Evolutionary conservation across 345 rosid species (phyloP).

Genomic region (Sonneratia alba): DNA sequence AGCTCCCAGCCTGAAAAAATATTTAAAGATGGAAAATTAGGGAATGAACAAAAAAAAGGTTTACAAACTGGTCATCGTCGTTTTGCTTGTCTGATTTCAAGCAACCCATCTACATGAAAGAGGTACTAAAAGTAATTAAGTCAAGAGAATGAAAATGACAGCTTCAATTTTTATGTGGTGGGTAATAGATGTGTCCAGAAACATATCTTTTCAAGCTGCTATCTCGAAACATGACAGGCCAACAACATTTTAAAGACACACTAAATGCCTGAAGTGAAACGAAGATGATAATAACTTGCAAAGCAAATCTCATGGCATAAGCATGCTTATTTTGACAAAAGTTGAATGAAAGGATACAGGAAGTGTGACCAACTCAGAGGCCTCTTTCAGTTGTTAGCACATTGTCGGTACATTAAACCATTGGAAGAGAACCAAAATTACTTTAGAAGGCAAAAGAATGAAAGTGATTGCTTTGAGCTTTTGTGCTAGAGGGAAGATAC

Average conservation of each 20-base stretch:
- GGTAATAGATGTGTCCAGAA: background rate
- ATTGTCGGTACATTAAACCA: background rate
- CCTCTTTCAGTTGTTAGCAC: background rate
- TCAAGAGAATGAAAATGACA: background rate
- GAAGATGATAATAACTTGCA: background rate
- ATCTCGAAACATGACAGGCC: background rate
- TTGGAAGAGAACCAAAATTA: background rate
- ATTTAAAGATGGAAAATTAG: background rate
- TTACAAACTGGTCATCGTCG: background rate
- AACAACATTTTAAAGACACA: background rate
- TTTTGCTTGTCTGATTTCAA: background rate
- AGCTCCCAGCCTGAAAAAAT: constrained; percentile 58
- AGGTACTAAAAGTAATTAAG: background rate
- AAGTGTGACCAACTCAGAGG: background rate
- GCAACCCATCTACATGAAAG: background rate
- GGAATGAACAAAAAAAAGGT: background rate
- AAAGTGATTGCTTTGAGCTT: background rate
- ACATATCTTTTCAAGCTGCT: background rate
- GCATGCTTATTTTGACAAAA: background rate
- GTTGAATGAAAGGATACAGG: background rate
- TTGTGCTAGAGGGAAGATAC: background rate
- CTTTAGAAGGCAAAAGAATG: background rate
- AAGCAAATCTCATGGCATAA: background rate
- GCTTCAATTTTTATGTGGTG: background rate
- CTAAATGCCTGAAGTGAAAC: background rate